A percentile compares a stretch with the other conserved stretches of the same genome.
These are phyloP conservation scores for Lipomyces starkeyi DNA, from an alignment of 805 yeast species.

Conservation along the genomic window DNA sequence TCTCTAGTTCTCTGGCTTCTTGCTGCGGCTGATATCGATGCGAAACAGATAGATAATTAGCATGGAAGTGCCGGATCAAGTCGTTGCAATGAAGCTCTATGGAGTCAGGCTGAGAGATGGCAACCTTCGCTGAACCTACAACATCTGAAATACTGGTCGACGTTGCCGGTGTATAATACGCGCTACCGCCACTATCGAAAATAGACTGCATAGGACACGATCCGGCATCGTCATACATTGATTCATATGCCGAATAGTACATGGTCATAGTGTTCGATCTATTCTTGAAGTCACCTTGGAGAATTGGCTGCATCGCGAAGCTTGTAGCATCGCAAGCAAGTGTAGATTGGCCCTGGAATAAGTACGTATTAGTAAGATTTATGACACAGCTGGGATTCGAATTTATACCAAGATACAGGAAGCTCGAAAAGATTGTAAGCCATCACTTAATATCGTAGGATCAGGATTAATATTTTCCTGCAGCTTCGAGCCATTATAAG, in stretches of 20 bases:
- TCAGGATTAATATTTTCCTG: background rate
- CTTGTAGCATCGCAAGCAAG: slow-evolving; percentile 2
- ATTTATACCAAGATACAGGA: background rate
- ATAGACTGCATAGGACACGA: background rate
- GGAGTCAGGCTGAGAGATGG: background rate
- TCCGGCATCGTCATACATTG: background rate
- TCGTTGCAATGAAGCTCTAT: background rate
- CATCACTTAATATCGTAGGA: background rate
- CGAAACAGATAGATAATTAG: background rate
- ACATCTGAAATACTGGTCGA: background rate
- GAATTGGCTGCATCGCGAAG: background rate
- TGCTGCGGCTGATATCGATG: background rate
- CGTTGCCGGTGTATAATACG: background rate
- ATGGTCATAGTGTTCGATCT: background rate
- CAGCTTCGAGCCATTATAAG: background rate
- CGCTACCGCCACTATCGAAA: background rate
- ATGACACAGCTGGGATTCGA: background rate
- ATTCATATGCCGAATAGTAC: background rate
- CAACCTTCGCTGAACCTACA: background rate
- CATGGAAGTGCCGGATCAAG: background rate
- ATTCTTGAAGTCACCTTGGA: background rate
- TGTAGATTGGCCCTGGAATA: background rate
- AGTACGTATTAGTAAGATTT: background rate
- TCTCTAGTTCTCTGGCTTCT: background rate
- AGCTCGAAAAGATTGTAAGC: background rate